Evolutionary conservation across 148 eudicot species (phyloP), one percentile per base, ranked within the genome.

Genomic region (Gaultheria prostrata): DNA sequence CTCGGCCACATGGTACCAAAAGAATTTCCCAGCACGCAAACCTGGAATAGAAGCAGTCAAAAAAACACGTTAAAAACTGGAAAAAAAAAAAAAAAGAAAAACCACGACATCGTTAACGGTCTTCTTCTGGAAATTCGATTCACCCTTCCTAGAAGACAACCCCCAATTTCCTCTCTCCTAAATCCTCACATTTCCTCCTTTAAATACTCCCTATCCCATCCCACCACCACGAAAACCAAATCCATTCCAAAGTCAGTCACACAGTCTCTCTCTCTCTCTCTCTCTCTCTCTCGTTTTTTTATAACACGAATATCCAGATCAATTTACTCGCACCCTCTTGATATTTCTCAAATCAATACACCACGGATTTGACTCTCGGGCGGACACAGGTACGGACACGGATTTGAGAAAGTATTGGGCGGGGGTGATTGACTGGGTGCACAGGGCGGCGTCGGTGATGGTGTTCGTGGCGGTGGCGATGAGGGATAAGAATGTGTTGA

Each of bases 391-490:
- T 6, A 17, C 51, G 1, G 63, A 46, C 14, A 32, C 78, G n/a
- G 84, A 80, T 14, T 26, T 89, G 50, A 78, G 80, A 32, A 80
- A 80, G 56, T 87, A 82, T 76, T 76, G 49, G 82, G 18, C 80
- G 30, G 56, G 76, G 10, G 26, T 77, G 24, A 54, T 83, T 11
- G 88, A 89, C 24, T 56, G 82, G 28, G 53, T 89, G 32, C 89
- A 85, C 61, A 88, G 85, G 1, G 24, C 46, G 11, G 43, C 84
- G 67, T 79, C 91, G 11, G 87, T 76, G 69, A 70, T 88, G 18
- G 92, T 90, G 32, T 88, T 90, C 24, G 82, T 48, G 51, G 87
- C 87, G 0, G 65, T 90, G 76, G 90, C 88, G 65, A 26, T 86
- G 85, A 76, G 83, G 69, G 92, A 90, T 43, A 70, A 81, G 59